Percentiles rank a stretch among this genome's conserved stretches.
These are phyloP conservation scores for Mesembryanthemum crystallinum DNA, from an alignment of 148 eudicot genomes.

Conservation along the genomic window DNA sequence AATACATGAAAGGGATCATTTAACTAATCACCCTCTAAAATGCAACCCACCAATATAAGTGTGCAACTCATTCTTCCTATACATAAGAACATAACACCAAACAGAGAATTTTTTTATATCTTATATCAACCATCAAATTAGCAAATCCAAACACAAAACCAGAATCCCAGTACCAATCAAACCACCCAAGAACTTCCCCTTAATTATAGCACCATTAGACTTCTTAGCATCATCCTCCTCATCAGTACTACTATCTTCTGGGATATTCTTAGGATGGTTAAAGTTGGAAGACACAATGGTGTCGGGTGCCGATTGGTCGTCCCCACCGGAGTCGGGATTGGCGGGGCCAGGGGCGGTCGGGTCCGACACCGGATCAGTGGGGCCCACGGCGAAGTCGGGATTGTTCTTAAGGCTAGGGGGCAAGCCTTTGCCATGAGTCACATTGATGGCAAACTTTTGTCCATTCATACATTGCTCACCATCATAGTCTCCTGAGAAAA, in stretches of 20 bases:
- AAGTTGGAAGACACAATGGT: slow-evolving; percentile 56
- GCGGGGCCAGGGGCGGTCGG: slow-evolving; percentile 44
- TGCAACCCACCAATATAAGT: not conserved
- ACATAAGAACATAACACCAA: not conserved
- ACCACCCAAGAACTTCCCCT: slow-evolving; percentile 24
- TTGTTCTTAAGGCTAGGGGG: slow-evolving; percentile 51
- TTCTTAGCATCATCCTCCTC: slow-evolving; percentile 18
- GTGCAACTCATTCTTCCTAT: not conserved
- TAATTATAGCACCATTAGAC: slow-evolving; percentile 26
- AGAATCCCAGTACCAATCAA: slow-evolving; percentile 21
- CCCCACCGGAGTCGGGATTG: slow-evolving; percentile 41
- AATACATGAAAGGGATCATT: not conserved
- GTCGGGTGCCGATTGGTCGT: slow-evolving; percentile 38
- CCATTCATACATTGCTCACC: slow-evolving; percentile 80
- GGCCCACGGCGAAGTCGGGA: slow-evolving; percentile 43
- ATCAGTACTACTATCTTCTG: slow-evolving; percentile 21
- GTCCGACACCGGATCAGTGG: slow-evolving; percentile 46
- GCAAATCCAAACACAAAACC: slow-evolving; percentile 25
- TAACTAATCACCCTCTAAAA: slow-evolving; percentile 1
- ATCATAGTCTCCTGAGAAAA: slow-evolving; percentile 86
- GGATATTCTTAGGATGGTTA: slow-evolving; percentile 44
- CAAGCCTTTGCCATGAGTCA: slow-evolving; percentile 70
- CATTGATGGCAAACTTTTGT: slow-evolving; percentile 59
- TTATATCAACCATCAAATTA: not conserved
- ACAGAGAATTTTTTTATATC: not conserved